Evolutionary conservation across 2,329 filamentous ascomycete species (phyloP).

Genomic region (Harringtonia lauricola): DNA sequence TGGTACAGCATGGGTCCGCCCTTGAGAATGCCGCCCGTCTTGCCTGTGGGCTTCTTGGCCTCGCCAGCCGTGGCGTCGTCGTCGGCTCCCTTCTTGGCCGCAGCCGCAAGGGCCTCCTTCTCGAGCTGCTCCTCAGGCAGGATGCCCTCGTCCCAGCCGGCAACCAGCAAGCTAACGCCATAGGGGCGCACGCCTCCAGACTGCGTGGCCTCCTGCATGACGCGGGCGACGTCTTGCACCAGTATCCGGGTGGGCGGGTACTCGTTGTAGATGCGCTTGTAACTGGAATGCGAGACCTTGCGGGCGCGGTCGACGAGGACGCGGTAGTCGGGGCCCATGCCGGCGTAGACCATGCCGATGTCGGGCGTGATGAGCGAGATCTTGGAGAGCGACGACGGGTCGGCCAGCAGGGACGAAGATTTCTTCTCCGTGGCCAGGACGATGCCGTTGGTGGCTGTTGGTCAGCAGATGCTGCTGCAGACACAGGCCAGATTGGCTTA

Average conservation of each 20-base stretch:
- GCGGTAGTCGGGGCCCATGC: conserved; percentile 98
- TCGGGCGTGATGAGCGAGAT: conserved; percentile 97
- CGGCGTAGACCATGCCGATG: conserved; percentile 99
- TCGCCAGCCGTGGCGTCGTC: conserved; percentile 29
- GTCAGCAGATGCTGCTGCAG: neutral
- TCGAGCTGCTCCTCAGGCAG: conserved; percentile 68
- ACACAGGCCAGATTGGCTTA: conserved; percentile 25
- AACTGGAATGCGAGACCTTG: conserved; percentile 94
- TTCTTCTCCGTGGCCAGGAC: conserved; percentile 99
- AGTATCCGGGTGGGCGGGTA: conserved; percentile 99
- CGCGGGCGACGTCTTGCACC: conserved; percentile 92
- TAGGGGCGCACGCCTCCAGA: conserved; percentile 95
- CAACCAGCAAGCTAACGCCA: conserved; percentile 88
- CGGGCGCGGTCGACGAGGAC: conserved; percentile 95
- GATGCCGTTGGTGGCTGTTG: conserved; percentile 87
- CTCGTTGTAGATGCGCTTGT: conserved; percentile 99
- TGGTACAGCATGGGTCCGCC: conserved; percentile 96
- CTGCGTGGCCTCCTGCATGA: conserved; percentile 98
- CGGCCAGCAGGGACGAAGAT: conserved; percentile 93
- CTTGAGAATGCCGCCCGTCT: conserved; percentile 93
- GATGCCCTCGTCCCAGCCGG: conserved; percentile 95
- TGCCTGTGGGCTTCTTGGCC: conserved; percentile 65
- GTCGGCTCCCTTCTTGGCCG: conserved; percentile 26
- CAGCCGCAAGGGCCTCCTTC: conserved; percentile 34
- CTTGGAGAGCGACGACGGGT: conserved; percentile 89